Conservation (phyloP, 106 monocot species). For the Dendrobium huoshanense region DNA sequence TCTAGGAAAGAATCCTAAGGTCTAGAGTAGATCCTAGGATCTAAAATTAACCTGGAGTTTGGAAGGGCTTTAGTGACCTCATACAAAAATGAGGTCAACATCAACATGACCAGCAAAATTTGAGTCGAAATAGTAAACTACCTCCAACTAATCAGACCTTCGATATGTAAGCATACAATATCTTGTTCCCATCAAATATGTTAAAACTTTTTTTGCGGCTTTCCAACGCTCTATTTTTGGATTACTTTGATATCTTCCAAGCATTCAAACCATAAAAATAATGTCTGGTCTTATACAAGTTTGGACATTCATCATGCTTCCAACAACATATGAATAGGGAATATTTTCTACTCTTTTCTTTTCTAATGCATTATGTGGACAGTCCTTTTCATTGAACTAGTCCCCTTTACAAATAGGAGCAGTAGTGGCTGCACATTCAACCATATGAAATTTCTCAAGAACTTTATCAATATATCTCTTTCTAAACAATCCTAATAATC, state of each 20-base stretch:
- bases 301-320: slow-evolving; percentile 3
- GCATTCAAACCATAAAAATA: not conserved
- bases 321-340: slow-evolving; percentile 5
- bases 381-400: not conserved
- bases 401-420: too few species aligned
- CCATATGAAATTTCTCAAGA: too few species aligned
- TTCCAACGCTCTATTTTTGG: not conserved
- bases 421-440: too few species aligned
- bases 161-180: slow-evolving; percentile 3
- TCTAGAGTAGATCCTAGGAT: too few species aligned
- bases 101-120: too few species aligned
- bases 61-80: too few species aligned
- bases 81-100: too few species aligned
- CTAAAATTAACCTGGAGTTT: too few species aligned
- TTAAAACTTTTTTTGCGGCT: not conserved
- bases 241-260: slow-evolving; percentile 8
- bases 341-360: slow-evolving; percentile 1
- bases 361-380: not conserved
- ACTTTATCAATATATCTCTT: not conserved
- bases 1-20: too few species aligned
- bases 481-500: too few species aligned
- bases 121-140: too few species aligned
- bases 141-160: not conserved
- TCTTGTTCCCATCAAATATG: not conserved
- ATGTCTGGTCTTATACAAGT: slow-evolving; percentile 2